Base-by-base conservation (phyloP, 176 grass and related monocot genomes). In the Luzula sylvatica region DNA sequence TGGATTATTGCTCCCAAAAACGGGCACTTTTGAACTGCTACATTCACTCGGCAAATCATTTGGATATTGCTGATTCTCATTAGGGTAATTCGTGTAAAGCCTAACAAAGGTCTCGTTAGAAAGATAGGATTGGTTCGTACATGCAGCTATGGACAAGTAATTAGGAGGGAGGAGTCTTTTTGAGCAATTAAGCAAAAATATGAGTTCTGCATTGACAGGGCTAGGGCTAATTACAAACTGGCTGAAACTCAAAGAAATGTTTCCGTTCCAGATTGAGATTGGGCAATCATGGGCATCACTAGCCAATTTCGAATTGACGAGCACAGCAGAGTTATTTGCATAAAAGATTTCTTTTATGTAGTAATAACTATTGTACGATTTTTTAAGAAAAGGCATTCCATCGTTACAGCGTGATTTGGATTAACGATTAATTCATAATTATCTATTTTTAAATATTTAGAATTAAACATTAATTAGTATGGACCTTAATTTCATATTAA, bases 141-240 rank as follows among this genome's bases (percentile, higher is more conserved):
- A 44, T 11, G 3, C 52, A 11, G 48, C 2, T 2, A 28, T 16
- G 2, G 16, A 32, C 21, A 42, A 52, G 15, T 55, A 3, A 0
- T 9, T 3, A 0, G 54, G 3, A 32, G 25, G 3, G 35, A 3
- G 18, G 5, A 0, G 2, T 0, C 4, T 3, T 24, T 4, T 16
- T 14, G 2, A 11, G 70, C 85, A 78, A 21, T 64, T 5, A 54
- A 26, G 66, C n/a, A 82, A 38, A 48, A 79, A 83, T 32, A 78
- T 23, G 1, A 89, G 71, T 45, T 70, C 40, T n/a, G 7, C 65
- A 41, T 89, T 89, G 0, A 0, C 5, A 32, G 29, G 29, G 58
- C 61, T 4, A 4, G 3, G 0, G 46, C 86, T 89, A 1, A 83
- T 68, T 0, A 0, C 7, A 20, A 76, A 72, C 0, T 52, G 53